Base-by-base conservation (phyloP, 768 basidiomycete genomes). In the Lactifluus subvellereus region DNA sequence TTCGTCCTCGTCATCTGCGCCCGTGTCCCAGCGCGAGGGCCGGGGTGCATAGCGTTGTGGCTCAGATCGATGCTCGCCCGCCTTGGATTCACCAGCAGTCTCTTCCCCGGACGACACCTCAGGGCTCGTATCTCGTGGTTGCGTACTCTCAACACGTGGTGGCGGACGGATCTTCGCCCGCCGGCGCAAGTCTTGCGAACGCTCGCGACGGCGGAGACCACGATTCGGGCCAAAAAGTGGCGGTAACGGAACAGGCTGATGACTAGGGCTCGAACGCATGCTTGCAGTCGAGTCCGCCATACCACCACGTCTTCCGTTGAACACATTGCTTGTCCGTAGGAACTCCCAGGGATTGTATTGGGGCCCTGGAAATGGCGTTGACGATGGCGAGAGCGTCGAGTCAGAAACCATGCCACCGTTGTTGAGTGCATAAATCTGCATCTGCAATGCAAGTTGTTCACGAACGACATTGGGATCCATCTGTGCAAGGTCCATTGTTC, bases 91-190 rank as follows among this genome's bases (percentile, higher is more conserved):
- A 0, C 88, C 89, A 0, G 88, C 88, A 1, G 87, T 90, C 72
- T 89, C 88, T 71, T 91, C 89, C 1, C 88, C 88, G 18, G 83
- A 85, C 10, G 85, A 86, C 50, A 82, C 80, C 74, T 91, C 89
- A 0, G 88, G 89, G 65, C 86, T 89, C 11, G 89, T 91, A 67
- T 91, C 89, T 47, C 89, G 76, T 7, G 89, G 89, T 68, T 91
- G 88, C 0, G 89, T 92, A 68, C 88, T 91, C 68, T 90, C 87
- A 18, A 91, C 89, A 13, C 89, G 79, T 10, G 87, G 88, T 1
- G 89, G 89, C 1, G 85, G 86, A 69, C 84, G 84, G 40, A 85
- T 74, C 56, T 78, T 72, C 42, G 57, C 37, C 32, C 60, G 42
- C 47, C 37, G 59, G 11, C 76, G 72, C 20, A 80, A 62, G 61